Conservation (phyloP, 225 moss, liverwort and hornwort species). For the Physcomitrium patens region DNA sequence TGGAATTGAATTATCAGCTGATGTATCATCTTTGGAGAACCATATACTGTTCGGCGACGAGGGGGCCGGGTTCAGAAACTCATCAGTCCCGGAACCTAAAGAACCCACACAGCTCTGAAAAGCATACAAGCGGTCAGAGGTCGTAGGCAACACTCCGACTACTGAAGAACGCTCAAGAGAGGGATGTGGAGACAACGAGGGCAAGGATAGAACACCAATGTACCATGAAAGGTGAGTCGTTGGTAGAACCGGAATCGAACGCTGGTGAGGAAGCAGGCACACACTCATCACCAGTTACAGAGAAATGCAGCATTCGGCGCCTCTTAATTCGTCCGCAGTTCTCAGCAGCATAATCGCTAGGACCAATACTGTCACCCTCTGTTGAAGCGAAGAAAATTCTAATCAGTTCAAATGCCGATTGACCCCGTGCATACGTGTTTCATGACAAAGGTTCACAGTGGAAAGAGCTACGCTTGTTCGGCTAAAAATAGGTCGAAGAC, state of each 20-base stretch:
- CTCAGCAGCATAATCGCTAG: conserved; percentile 38
- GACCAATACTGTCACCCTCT: conserved; percentile 48
- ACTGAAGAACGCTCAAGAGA: not conserved
- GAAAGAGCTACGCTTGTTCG: no score
- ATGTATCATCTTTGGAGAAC: conserved; percentile 47
- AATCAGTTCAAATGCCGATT: conserved; percentile 6
- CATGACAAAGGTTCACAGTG: no score
- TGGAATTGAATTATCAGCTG: conserved; percentile 12
- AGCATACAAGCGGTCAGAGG: conserved; percentile 14
- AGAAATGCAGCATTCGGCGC: conserved; percentile 68
- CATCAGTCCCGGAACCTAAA: conserved; percentile 48
- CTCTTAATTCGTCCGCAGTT: conserved; percentile 61
- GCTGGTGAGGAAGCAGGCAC: conserved; percentile 47
- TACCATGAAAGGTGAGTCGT: conserved; percentile 52
- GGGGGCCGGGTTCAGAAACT: conserved; percentile 53
- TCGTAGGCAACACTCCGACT: no score
- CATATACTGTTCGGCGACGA: conserved; percentile 51
- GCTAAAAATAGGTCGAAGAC: no score
- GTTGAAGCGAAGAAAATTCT: not conserved
- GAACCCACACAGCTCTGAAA: conserved; percentile 48
- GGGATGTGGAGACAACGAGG: not conserved
- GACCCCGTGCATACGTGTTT: not conserved
- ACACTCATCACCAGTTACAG: conserved; percentile 44
- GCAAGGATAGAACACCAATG: not conserved
- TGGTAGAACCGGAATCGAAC: conserved; percentile 38